phyloP scores from a whole-genome alignment of 2,329 filamentous ascomycete genomes.

The Grosmannia clavigera region DNA sequence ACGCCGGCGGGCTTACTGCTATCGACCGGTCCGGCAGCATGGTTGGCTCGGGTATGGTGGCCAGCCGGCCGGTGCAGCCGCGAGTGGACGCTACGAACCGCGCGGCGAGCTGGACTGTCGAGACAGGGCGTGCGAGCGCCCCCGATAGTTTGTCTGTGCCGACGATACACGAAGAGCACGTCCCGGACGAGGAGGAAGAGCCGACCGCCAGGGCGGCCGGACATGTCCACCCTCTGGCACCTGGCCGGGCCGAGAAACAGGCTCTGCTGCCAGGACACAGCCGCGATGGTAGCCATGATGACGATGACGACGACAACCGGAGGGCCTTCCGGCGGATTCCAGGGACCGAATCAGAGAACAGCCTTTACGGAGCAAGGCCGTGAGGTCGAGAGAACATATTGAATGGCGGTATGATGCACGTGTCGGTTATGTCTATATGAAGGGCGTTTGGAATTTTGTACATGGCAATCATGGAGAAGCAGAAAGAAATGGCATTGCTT shows the following conservation, averaged over 20 bases:
- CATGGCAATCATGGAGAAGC: too few relatives aligned
- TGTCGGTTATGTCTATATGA: background rate
- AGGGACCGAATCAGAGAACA: background rate
- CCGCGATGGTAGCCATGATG: background rate
- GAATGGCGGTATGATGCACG: background rate
- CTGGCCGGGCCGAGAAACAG: background rate
- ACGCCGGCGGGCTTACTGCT: background rate
- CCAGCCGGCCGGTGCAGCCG: constrained; percentile 3
- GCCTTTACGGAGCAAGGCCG: background rate
- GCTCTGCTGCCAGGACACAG: background rate
- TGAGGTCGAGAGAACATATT: background rate
- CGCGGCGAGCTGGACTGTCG: constrained; percentile 23
- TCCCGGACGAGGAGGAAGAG: background rate
- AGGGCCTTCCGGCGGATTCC: background rate
- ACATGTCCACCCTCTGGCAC: background rate
- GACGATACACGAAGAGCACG: background rate
- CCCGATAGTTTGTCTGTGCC: constrained; percentile 17
- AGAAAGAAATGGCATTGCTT: too few relatives aligned
- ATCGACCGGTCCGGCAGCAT: constrained; percentile 16
- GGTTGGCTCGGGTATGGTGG: constrained; percentile 14
- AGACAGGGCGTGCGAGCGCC: constrained; percentile 23
- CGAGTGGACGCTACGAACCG: constrained; percentile 15
- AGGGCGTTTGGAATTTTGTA: too few relatives aligned
- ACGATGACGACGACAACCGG: background rate
- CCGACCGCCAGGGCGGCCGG: background rate